phyloP scores from a whole-genome alignment of 2,329 filamentous ascomycete genomes.

The Trichoderma guizhouense region DNA sequence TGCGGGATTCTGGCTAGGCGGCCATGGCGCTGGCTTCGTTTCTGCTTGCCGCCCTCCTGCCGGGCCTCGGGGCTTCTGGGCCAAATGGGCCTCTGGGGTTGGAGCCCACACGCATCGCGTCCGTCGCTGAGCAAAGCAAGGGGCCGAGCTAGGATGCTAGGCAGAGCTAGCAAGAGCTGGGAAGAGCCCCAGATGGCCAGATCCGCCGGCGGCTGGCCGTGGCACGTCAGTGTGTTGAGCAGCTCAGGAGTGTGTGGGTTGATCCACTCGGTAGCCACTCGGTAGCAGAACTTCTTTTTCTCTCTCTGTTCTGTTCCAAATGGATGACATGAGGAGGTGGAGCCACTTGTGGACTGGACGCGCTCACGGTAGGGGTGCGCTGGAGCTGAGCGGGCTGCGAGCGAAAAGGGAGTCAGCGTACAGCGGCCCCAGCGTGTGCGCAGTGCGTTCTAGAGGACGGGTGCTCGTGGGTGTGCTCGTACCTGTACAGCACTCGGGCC shows the following conservation, averaged over 20 bases:
- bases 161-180: not conserved
- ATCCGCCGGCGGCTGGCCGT: constrained; percentile 22
- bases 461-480: not conserved
- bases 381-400: not conserved
- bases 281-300: constrained; percentile 2
- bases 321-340: not conserved
- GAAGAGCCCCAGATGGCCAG: constrained; percentile 20
- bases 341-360: not conserved
- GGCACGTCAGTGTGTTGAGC: constrained; percentile 18
- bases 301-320: not conserved
- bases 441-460: not conserved
- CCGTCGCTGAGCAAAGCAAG: constrained; percentile 13
- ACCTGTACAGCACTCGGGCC: not conserved
- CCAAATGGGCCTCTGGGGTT: not conserved
- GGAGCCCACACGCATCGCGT: constrained; percentile 11
- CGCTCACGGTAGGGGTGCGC: constrained; percentile 4
- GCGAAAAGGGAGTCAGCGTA: not conserved
- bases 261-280: not conserved
- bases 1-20: not conserved
- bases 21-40: not conserved
- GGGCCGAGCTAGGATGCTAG: not conserved
- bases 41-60: not conserved
- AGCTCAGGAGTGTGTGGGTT: not conserved
- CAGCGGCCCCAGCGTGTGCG: not conserved
- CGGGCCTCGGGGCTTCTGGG: not conserved